Evolutionary conservation across 2,329 filamentous ascomycete genomes (phyloP).

Genomic region (Ophiostoma perfectum): DNA sequence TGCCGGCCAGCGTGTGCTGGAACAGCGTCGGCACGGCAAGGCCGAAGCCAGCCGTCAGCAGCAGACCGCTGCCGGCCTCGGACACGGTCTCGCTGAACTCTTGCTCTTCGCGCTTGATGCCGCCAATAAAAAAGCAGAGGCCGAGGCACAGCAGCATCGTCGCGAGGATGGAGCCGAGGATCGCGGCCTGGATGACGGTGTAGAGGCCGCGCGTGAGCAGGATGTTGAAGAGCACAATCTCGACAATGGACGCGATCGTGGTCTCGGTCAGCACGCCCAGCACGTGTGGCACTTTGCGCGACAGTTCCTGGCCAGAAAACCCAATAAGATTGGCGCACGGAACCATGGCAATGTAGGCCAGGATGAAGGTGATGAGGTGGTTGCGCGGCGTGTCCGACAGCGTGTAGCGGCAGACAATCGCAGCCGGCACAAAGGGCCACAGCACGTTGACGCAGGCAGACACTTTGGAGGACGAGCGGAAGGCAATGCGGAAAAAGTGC

Average conservation of each 20-base stretch:
- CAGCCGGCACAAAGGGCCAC: conserved; percentile 69
- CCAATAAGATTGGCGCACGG: conserved; percentile 70
- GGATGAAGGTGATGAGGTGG: conserved; percentile 60
- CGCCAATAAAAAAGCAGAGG: conserved; percentile 72
- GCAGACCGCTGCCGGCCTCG: conserved; percentile 70
- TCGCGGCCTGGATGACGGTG: conserved; percentile 75
- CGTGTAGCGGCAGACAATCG: conserved; percentile 55
- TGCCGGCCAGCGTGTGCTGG: conserved; percentile 40
- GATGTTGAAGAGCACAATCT: conserved; percentile 78
- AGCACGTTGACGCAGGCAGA: conserved; percentile 64
- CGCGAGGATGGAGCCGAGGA: conserved; percentile 75
- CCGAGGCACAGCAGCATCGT: conserved; percentile 77
- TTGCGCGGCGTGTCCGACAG: conserved; percentile 32
- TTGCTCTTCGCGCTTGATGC: conserved; percentile 61
- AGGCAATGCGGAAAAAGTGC: conserved; percentile 59
- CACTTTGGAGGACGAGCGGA: conserved; percentile 56
- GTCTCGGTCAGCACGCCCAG: conserved; percentile 58
- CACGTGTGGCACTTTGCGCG: conserved; percentile 70
- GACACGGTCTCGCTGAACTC: conserved; percentile 69
- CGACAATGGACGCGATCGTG: conserved; percentile 67
- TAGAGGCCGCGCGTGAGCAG: conserved; percentile 53
- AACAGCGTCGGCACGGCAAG: conserved; percentile 54
- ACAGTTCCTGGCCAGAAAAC: conserved; percentile 66
- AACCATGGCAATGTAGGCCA: conserved; percentile 72
- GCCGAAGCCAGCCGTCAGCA: conserved; percentile 62